Evolutionary conservation across 441 rosid species (phyloP).

Genomic region (Cnidoscolus chayamansa): DNA sequence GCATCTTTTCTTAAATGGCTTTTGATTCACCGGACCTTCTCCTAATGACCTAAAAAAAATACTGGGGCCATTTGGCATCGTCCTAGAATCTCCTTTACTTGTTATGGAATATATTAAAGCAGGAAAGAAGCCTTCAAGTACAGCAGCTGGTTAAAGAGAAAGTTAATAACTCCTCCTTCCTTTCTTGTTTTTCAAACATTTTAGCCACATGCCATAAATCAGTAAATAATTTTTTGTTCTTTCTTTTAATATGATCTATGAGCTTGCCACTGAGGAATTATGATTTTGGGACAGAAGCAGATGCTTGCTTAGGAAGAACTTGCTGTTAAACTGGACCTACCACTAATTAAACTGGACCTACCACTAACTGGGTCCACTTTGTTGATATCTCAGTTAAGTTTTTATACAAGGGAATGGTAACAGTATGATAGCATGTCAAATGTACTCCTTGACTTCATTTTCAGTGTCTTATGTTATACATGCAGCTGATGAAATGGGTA

Average conservation of each 20-base stretch:
- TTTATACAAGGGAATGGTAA: slow-evolving; percentile 20
- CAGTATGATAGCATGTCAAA: slow-evolving; percentile 12
- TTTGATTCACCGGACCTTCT: slow-evolving; percentile 64
- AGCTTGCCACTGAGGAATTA: slow-evolving; percentile 27
- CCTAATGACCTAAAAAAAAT: slow-evolving; percentile 36
- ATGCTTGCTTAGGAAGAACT: slow-evolving; percentile 42
- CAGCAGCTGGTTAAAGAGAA: slow-evolving; percentile 64
- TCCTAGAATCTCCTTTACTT: slow-evolving; percentile 80
- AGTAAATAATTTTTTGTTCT: slow-evolving; percentile 45
- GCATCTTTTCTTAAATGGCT: slow-evolving; percentile 58
- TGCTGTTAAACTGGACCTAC: slow-evolving; percentile 33
- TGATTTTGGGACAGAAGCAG: slow-evolving; percentile 19
- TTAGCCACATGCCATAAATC: slow-evolving; percentile 50
- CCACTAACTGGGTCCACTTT: slow-evolving; percentile 24
- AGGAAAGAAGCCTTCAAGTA: slow-evolving; percentile 42
- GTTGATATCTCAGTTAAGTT: slow-evolving; percentile 22
- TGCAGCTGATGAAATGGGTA: slow-evolving; percentile 19
- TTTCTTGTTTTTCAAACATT: slow-evolving; percentile 75
- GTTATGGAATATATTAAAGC: slow-evolving; percentile 58
- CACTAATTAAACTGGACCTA: slow-evolving; percentile 27
- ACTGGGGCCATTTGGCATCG: slow-evolving; percentile 48
- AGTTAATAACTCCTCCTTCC: slow-evolving; percentile 44
- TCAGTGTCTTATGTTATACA: slow-evolving; percentile 14
- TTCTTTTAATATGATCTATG: slow-evolving; percentile 43
- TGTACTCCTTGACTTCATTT: slow-evolving; percentile 7